Percentiles rank a stretch among this genome's conserved stretches.
These are phyloP conservation scores for Phytophthora cryptogea DNA, from an alignment of 352 stramenopile genomes.

Conservation along the genomic window DNA sequence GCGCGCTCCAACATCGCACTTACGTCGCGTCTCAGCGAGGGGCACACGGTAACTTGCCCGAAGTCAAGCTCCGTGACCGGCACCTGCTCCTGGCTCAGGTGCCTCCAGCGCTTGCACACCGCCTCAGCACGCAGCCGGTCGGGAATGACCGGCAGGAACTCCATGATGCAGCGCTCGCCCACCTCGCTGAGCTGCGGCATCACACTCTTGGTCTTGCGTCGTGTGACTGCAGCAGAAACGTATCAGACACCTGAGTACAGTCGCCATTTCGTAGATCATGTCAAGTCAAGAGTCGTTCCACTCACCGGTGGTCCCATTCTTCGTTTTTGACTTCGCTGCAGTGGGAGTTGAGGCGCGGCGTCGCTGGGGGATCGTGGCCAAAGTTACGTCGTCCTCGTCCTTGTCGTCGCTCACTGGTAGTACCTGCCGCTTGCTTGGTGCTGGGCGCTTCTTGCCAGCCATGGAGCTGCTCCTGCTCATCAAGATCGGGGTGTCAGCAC, in stretches of 20 bases:
- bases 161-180: slow-evolving; percentile 46
- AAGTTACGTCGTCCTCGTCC: slow-evolving; percentile 30
- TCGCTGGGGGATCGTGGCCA: slow-evolving; percentile 23
- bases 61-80: slow-evolving; percentile 58
- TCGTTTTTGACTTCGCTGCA: slow-evolving; percentile 4
- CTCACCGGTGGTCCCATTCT: slow-evolving; percentile 25
- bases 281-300: slow-evolving; percentile 27
- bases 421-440: not conserved
- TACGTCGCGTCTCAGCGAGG: slow-evolving; percentile 37
- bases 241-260: slow-evolving; percentile 10
- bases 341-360: slow-evolving; percentile 10
- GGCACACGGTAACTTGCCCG: slow-evolving; percentile 30
- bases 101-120: slow-evolving; percentile 63
- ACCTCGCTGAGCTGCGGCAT: slow-evolving; percentile 40
- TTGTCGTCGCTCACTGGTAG: slow-evolving; percentile 4
- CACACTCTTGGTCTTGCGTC: not conserved
- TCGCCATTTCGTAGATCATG: slow-evolving; percentile 6
- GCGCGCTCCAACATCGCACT: slow-evolving; percentile 44
- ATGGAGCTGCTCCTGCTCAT: slow-evolving; percentile 1
- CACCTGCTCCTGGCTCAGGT: slow-evolving; percentile 43
- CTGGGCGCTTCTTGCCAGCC: slow-evolving; percentile 15
- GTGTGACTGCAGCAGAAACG: slow-evolving; percentile 12
- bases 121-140: slow-evolving; percentile 54
- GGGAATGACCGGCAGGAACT: slow-evolving; percentile 55
- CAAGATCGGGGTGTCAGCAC: slow-evolving; percentile 9